Conservation (phyloP, 371 early-diverging fungal species). For the Capniomyces stellatus region DNA sequence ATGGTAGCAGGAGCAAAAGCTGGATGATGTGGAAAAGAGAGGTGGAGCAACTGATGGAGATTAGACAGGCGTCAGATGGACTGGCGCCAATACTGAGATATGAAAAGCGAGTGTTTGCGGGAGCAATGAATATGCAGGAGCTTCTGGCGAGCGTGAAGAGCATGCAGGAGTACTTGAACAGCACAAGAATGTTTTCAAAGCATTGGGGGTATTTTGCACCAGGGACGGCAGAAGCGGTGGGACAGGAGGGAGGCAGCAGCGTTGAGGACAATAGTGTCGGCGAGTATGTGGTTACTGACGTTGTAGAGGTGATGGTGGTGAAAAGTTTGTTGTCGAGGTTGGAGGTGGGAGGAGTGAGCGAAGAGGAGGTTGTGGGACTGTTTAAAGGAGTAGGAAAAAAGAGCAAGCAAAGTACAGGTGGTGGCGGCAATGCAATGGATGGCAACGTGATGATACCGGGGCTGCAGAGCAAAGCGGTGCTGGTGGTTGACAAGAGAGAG, state of each 20-base stretch:
- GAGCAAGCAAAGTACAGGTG: background rate
- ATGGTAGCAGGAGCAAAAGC: no score
- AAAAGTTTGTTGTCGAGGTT: background rate
- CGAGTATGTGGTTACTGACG: no score
- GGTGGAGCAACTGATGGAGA: background rate
- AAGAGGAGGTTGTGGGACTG: background rate
- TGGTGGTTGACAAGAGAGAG: no score
- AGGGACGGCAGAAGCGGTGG: background rate
- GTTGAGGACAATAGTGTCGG: no score
- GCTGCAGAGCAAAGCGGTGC: background rate
- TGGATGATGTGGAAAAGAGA: no score
- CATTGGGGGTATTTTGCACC: background rate
- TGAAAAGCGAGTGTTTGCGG: background rate
- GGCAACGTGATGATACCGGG: background rate
- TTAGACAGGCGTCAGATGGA: background rate
- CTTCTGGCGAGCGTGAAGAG: background rate
- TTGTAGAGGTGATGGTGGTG: background rate
- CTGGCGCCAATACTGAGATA: background rate
- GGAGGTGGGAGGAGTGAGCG: background rate
- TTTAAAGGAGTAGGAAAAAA: background rate
- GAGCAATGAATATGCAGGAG: background rate
- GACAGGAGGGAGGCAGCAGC: background rate
- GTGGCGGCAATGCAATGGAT: background rate
- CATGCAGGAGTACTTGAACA: background rate
- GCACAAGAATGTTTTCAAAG: background rate